These are phyloP conservation scores for Chrysosporium queenslandicum DNA, from an alignment of 2,329 filamentous ascomycete species.

Conservation along the genomic window DNA sequence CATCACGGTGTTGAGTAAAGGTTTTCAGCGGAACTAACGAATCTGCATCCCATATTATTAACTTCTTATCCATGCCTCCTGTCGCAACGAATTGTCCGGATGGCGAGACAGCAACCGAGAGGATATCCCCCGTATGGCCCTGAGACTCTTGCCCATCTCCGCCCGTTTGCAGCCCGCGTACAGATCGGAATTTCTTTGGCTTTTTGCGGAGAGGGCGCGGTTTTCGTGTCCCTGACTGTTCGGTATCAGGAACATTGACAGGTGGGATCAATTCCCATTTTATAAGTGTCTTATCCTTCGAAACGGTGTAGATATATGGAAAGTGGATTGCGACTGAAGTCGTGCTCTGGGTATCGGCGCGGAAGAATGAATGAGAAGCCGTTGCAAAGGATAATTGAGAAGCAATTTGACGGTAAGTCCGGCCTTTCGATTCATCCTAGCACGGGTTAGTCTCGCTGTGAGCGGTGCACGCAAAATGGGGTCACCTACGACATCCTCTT, in stretches of 20 bases:
- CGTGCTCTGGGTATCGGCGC: constrained; percentile 64
- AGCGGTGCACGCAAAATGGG: neutral
- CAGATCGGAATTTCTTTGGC: constrained; percentile 42
- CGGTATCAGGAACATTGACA: constrained; percentile 17
- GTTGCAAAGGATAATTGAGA: constrained; percentile 58
- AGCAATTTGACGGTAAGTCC: constrained; percentile 72
- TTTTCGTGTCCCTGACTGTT: constrained; percentile 54
- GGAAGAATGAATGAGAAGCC: constrained; percentile 62
- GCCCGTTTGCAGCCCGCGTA: constrained; percentile 35
- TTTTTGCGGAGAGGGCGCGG: constrained; percentile 34
- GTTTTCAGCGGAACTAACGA: constrained; percentile 69
- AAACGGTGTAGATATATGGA: constrained; percentile 78
- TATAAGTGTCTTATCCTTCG: constrained; percentile 71
- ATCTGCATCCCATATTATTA: constrained; percentile 80
- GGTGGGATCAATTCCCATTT: constrained; percentile 73
- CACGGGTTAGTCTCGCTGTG: constrained; percentile 8
- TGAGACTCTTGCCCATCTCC: constrained; percentile 42
- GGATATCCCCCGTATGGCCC: constrained; percentile 69
- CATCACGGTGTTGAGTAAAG: constrained; percentile 84
- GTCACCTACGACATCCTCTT: constrained; percentile 65
- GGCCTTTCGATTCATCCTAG: constrained; percentile 73
- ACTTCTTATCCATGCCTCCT: constrained; percentile 69
- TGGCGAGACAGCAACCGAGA: constrained; percentile 74
- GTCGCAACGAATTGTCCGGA: constrained; percentile 88
- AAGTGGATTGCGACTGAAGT: constrained; percentile 71